Base-by-base conservation (phyloP, 1,284 basidiomycete species). In the Moniliophthora roreri region DNA sequence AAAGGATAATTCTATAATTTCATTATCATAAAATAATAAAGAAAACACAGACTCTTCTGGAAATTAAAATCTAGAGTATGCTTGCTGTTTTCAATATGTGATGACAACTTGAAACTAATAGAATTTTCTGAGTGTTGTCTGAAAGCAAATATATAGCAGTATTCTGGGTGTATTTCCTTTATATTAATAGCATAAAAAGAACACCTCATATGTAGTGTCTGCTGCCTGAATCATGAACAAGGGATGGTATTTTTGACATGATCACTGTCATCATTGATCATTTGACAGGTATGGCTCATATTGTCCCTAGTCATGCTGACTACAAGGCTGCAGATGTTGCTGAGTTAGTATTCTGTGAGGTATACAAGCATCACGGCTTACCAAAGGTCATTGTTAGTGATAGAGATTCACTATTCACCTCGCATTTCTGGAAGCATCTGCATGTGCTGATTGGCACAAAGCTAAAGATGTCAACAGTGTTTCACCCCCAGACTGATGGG, bases 401-500 rank as follows among this genome's bases (percentile, higher is more conserved):
- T 26, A 2, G 51, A 0, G 47, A 56, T 16, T 38, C 38, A 9
- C 26, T 56, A 0, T 55, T 24, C 13, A 34, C 48, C 0, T 52
- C 46, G 5, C 13, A 26, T 3, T 56, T 56, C 24, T 56, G 51
- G 54, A 15, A 20, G 2, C 41, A 37, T 1, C 40, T 59, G 0
- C 45, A 41, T 13, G 46, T 46, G 23, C 23, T 59, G 13, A 45
- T 49, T 10, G 50, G 55, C 1, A 45, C 56, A 0, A 40, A 42
- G 9, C 24, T 54, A 4, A 46, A 48, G 21, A 54, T 57, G 51
- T 58, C 48, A 0, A 53, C 48, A 2, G 35, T 24, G 0, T 61
- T 49, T 6, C 59, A 60, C 10, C 59, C 51, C 1, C 47, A 61
- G 11, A 51, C 49, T 1, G 56, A 60, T 32, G 51, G 58, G 0